A percentile compares a stretch with the other conserved stretches of the same genome.
phyloP scores from a whole-genome alignment of 2,329 filamentous ascomycete species.

The Catunica adiposa region DNA sequence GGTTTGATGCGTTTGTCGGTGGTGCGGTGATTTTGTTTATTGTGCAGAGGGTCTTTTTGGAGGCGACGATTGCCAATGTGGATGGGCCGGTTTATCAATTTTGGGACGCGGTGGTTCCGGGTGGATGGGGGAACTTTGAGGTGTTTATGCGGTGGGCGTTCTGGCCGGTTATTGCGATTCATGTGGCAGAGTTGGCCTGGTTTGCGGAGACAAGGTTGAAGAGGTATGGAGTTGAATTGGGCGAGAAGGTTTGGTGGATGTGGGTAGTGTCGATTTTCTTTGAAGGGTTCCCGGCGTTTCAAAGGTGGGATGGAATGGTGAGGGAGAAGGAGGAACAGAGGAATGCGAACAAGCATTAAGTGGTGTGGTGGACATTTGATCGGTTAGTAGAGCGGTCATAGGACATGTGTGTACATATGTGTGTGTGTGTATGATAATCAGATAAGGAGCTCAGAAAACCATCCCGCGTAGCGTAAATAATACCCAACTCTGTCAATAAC shows the following conservation, averaged over 20 bases:
- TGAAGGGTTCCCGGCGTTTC: slow-evolving; percentile 35
- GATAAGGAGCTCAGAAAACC: too few relatives aligned
- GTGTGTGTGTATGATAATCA: too few relatives aligned
- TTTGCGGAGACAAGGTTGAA: slow-evolving; percentile 32
- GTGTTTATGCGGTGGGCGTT: slow-evolving; percentile 44
- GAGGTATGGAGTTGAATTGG: slow-evolving; percentile 31
- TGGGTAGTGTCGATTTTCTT: slow-evolving; percentile 38
- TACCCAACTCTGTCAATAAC: too few relatives aligned
- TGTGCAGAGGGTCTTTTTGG: slow-evolving; percentile 22
- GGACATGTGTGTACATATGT: too few relatives aligned
- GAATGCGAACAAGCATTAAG: slow-evolving; percentile 27
- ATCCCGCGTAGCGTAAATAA: too few relatives aligned
- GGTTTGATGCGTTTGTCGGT: slow-evolving; percentile 21
- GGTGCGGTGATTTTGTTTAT: slow-evolving; percentile 36
- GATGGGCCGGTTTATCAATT: background rate
- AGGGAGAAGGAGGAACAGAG: slow-evolving; percentile 24
- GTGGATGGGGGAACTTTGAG: slow-evolving; percentile 40
- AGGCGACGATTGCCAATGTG: background rate
- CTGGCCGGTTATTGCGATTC: slow-evolving; percentile 43
- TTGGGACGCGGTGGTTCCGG: background rate
- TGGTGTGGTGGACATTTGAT: too few relatives aligned
- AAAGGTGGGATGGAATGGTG: slow-evolving; percentile 29
- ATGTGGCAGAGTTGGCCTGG: slow-evolving; percentile 44
- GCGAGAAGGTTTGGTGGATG: slow-evolving; percentile 33
- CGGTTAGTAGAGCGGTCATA: too few relatives aligned